Base-by-base conservation (phyloP, 2,329 filamentous ascomycete species). In the Beauveria rudraprayagi region DNA sequence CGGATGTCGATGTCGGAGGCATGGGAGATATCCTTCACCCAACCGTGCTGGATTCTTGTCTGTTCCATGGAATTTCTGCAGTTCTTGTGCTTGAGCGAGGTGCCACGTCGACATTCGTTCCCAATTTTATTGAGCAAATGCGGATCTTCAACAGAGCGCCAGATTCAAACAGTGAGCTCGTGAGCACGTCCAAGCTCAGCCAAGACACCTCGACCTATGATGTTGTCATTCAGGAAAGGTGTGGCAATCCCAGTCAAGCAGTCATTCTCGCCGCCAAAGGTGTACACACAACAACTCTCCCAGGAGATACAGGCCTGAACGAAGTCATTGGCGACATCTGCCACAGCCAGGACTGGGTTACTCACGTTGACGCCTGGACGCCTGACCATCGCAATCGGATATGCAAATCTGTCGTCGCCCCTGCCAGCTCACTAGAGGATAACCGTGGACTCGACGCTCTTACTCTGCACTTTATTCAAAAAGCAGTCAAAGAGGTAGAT, bases 401-500 rank as follows among this genome's bases (percentile, higher is more conserved):
- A 6, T 50, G 47, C 47, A 50, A 19, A n/a, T 26, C 26, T 19
- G 47, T 28, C 14, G 24, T 50, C 6, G 6, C 47, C 26, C 22
- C 47, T 30, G 47, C 14, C 11, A 50, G 47, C 47, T 28, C 47
- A 26, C 16, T 43, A 5, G 22, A 51, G 8, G 26, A 34, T n/a
- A 61, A 61, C 34, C 43, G 47, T 19, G 17, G 37, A 8, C 40
- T 61, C 22, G 44, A 57, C 7, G 44, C 52, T 17, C 52, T 56
- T 43, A 34, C 52, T 16, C 46, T 56, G 16, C 34, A 55, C 14
- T 55, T 55, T 47, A 40, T 61, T 14, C 44, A 44, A 17, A 50
- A 34, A 40, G 53, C 60, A 51, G 30, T 61, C 52, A 56, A 57
- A 44, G 52, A 56, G 41, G 51, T 61, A 10, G 28, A 22, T n/a